Conservation (phyloP, 1,284 basidiomycete species). For the Trichosporon faecale region DNA sequence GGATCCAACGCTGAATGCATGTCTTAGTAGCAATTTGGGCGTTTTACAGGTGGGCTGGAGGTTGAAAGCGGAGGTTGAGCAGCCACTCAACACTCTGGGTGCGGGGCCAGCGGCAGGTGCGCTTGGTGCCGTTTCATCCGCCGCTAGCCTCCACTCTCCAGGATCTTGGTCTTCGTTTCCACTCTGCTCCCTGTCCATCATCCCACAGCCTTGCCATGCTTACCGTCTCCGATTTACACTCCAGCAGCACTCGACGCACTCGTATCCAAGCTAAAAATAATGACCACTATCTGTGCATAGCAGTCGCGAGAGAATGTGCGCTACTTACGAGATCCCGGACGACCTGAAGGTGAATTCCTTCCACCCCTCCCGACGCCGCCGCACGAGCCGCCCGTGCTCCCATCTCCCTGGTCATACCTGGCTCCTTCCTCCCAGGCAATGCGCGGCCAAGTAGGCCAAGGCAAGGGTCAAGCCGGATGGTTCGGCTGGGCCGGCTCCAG, state of each 20-base stretch:
- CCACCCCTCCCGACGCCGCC: conserved; percentile 2
- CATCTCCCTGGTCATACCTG: neutral
- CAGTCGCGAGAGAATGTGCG: neutral
- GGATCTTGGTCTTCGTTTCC: neutral
- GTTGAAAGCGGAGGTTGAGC: too few species aligned
- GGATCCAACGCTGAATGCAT: neutral
- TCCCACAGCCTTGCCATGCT: neutral
- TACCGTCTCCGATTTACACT: neutral
- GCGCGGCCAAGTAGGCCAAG: conserved; percentile 2
- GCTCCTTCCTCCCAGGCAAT: too few species aligned
- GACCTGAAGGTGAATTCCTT: neutral
- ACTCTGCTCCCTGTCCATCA: too few species aligned
- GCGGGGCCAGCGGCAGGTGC: neutral
- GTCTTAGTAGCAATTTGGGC: neutral
- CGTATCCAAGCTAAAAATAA: neutral
- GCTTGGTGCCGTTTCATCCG: neutral
- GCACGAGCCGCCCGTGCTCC: neutral
- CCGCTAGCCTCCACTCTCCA: neutral
- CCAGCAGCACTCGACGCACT: neutral
- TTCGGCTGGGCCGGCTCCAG: neutral
- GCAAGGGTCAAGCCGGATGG: neutral
- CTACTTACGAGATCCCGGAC: neutral
- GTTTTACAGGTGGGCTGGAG: neutral
- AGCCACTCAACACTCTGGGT: too few species aligned
- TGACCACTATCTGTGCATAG: neutral